Base-by-base conservation (phyloP, 352 stramenopile genomes). In the Globisporangium recalcitrans region DNA sequence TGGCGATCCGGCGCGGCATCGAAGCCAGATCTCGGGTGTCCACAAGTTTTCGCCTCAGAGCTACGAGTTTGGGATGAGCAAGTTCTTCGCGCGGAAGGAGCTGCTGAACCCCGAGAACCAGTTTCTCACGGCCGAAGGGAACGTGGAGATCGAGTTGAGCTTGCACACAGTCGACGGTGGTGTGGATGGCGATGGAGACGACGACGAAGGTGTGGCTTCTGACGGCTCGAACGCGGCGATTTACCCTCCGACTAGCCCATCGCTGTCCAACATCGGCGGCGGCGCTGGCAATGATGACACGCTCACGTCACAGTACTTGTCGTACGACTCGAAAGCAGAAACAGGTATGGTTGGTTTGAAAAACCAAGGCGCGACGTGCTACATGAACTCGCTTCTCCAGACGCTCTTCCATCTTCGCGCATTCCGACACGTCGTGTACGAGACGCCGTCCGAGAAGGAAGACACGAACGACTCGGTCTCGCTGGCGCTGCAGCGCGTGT, bases 361-460 rank as follows among this genome's bases (percentile, higher is more conserved):
- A 70, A 96, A 96, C 56, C 87, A 96, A 64, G 91, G 89, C 14
- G 90, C 90, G 13, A 98, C 91, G 11, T 98, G 92, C 71, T 98
- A 98, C 70, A 80, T 98, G 75, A 98, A 98, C 68, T 97, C 90
- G 27, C 68, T 98, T 19, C 78, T 98, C 26, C 91, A 98, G 73
- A 97, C 87, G 53, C 72, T 98, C 21, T 98, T 94, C 65, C 86
- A 97, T 58, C 70, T 97, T 60, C 71, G 77, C 29, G 86, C 83
- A 27, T 95, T 98, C 52, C 73, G 91, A 24, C 80, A 89, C 9
- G 85, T 87, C 16, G 87, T 96, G 49, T 96, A 96, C 54, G 82
- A 85, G 36, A 93, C 85, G 1, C 87, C 87, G 3, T 90, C 82
- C 1, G 71, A 73, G 27, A 69, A 80, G 24, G 87, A 96, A 65